A percentile compares a stretch with the other conserved stretches of the same genome.
Conservation (phyloP, 257 asterid genomes). For the Solanum sejunctum region DNA sequence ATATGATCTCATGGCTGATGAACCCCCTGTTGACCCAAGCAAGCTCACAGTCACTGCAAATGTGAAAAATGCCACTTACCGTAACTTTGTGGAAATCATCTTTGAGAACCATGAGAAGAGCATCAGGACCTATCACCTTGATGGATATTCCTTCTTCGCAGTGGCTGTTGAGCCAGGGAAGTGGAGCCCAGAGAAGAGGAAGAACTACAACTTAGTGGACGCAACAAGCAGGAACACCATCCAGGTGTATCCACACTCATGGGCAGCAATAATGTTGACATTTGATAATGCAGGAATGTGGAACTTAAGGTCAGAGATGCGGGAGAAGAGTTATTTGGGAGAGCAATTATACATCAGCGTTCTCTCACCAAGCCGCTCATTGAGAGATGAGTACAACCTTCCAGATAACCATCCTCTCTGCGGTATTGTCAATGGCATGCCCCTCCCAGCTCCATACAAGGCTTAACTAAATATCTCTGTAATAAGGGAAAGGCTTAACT, state of each 20-base stretch:
- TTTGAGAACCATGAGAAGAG: conserved; percentile 24
- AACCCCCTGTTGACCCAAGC: conserved; percentile 7
- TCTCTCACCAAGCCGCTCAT: conserved; percentile 20
- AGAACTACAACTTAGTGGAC: conserved; percentile 15
- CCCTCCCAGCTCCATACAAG: conserved; percentile 23
- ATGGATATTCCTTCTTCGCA: conserved; percentile 48
- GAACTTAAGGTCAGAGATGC: conserved; percentile 38
- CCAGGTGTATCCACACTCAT: conserved; percentile 45
- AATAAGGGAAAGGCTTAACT: background rate
- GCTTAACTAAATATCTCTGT: background rate
- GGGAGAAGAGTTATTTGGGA: conserved; percentile 43
- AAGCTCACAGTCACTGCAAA: conserved; percentile 15
- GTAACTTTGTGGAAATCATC: conserved; percentile 26
- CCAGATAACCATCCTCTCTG: conserved; percentile 20
- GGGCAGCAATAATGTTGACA: conserved; percentile 39
- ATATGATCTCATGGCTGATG: conserved; percentile 33
- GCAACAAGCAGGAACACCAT: conserved; percentile 41
- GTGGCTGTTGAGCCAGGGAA: conserved; percentile 42
- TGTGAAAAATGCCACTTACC: conserved; percentile 29
- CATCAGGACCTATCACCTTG: conserved; percentile 42
- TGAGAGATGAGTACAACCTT: conserved; percentile 41
- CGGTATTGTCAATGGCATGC: conserved; percentile 25
- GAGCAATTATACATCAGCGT: conserved; percentile 41
- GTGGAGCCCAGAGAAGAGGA: conserved; percentile 45
- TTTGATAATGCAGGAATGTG: conserved; percentile 51